Percentiles rank a stretch among this genome's conserved stretches.
These are phyloP conservation scores for Hypocrella siamensis DNA, from an alignment of 2,329 filamentous ascomycete species.

Conservation along the genomic window DNA sequence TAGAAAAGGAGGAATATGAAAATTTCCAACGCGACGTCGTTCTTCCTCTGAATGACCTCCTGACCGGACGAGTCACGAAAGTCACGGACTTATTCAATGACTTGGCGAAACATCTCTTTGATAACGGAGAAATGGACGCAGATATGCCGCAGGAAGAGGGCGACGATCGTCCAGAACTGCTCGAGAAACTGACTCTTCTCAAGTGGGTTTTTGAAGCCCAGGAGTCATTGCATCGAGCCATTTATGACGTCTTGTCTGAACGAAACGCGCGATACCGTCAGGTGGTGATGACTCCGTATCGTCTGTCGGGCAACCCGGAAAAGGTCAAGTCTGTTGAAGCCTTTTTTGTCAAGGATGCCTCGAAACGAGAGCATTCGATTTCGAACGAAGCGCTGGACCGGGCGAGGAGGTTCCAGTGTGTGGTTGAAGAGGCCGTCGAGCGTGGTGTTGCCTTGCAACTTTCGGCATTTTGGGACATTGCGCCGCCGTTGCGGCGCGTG, in stretches of 20 bases:
- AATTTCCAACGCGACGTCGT: constrained; percentile 70
- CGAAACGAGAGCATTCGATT: constrained; percentile 54
- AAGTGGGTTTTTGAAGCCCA: constrained; percentile 96
- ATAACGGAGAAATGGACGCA: constrained; percentile 45
- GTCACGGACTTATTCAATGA: constrained; percentile 67
- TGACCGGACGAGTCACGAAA: constrained; percentile 58
- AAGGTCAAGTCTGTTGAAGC: constrained; percentile 64
- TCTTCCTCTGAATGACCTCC: constrained; percentile 65
- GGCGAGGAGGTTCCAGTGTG: constrained; percentile 58
- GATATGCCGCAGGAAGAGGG: constrained; percentile 89
- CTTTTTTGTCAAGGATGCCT: constrained; percentile 71
- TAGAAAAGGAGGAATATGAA: constrained; percentile 69
- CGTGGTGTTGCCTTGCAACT: constrained; percentile 84
- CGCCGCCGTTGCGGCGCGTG: constrained; percentile 62
- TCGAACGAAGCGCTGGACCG: constrained; percentile 58
- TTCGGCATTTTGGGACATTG: constrained; percentile 95
- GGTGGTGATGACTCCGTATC: constrained; percentile 71
- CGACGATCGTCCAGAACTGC: constrained; percentile 81
- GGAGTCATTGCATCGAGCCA: constrained; percentile 71
- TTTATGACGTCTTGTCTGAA: constrained; percentile 72
- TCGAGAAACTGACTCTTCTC: constrained; percentile 85
- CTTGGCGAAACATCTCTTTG: constrained; percentile 55
- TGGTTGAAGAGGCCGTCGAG: constrained; percentile 72
- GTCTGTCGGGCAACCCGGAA: constrained; percentile 55
- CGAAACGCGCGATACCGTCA: constrained; percentile 77